A percentile compares a stretch with the other conserved stretches of the same genome.
Conservation (phyloP, 169 alveolate genomes). For the Babesia divergens region DNA sequence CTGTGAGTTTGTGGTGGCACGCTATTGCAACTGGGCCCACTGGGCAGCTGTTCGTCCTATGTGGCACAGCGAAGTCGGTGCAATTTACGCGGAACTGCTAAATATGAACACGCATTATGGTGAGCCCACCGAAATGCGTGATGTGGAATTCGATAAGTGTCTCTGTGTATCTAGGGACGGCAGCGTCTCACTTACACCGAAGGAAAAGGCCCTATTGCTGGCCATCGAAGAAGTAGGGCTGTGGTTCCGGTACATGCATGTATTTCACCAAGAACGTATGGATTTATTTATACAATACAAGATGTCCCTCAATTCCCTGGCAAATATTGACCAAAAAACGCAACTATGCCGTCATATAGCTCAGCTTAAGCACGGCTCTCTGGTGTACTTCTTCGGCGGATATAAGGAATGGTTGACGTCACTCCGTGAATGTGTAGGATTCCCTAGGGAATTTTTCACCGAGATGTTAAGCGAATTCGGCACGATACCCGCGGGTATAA, state of each 20-base stretch:
- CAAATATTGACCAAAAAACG: not conserved
- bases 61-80: not conserved
- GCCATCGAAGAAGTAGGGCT: constrained; percentile 34
- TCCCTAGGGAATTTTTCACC: not conserved
- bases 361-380: not conserved
- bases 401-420: constrained; percentile 23
- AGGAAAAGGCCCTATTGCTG: not conserved
- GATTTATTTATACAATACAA: not conserved
- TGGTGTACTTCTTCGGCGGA: constrained; percentile 41
- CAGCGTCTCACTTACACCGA: not conserved
- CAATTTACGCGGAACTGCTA: not conserved
- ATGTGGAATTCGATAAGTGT: not conserved
- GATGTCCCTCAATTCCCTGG: not conserved
- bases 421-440: not conserved
- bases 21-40: not conserved
- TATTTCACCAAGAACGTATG: constrained; percentile 12
- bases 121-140: not conserved
- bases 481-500: not conserved
- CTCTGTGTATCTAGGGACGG: not conserved
- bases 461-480: constrained; percentile 19
- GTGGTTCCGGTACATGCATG: constrained; percentile 43
- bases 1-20: not conserved
- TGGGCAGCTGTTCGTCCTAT: not conserved
- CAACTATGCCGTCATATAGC: not conserved
- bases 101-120: not conserved